phyloP scores from a whole-genome alignment of 1,284 basidiomycete genomes.

The Pisolithus thermaeus region DNA sequence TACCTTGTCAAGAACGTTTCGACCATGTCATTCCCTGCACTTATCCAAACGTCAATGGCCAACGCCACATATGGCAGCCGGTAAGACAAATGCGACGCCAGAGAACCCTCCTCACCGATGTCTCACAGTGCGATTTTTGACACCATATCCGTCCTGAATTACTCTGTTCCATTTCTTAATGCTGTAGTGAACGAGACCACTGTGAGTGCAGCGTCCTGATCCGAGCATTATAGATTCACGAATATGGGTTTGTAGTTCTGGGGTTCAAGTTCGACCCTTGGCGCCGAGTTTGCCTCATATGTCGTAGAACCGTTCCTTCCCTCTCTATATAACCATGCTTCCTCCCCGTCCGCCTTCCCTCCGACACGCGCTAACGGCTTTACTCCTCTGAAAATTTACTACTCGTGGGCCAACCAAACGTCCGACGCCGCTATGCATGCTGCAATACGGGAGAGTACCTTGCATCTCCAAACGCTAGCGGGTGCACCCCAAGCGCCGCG shows the following conservation, averaged over 20 bases:
- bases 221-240: neutral
- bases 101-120: neutral
- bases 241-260: slow-evolving; percentile 6
- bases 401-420: slow-evolving; percentile 32
- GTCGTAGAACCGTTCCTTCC: slow-evolving; percentile 53
- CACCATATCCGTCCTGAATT: slow-evolving; percentile 10
- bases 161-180: slow-evolving; percentile 8
- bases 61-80: slow-evolving; percentile 5
- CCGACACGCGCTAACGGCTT: slow-evolving; percentile 34
- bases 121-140: slow-evolving; percentile 12
- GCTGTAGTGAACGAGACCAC: slow-evolving; percentile 11
- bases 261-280: neutral
- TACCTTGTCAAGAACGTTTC: slow-evolving; percentile 22
- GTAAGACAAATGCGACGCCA: slow-evolving; percentile 1
- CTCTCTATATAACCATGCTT: slow-evolving; percentile 35
- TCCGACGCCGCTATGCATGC: slow-evolving; percentile 36
- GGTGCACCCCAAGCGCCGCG: slow-evolving; percentile 32
- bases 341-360: slow-evolving; percentile 41
- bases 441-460: slow-evolving; percentile 35
- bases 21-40: slow-evolving; percentile 30
- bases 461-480: slow-evolving; percentile 32
- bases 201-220: slow-evolving; percentile 3
- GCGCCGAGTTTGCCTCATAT: slow-evolving; percentile 35
- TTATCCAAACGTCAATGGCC: slow-evolving; percentile 14
- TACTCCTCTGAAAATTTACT: slow-evolving; percentile 45